A percentile compares a stretch with the other conserved stretches of the same genome.
Conservation (phyloP, 441 rosid species). For the Pelargonium myrrhifolium region DNA sequence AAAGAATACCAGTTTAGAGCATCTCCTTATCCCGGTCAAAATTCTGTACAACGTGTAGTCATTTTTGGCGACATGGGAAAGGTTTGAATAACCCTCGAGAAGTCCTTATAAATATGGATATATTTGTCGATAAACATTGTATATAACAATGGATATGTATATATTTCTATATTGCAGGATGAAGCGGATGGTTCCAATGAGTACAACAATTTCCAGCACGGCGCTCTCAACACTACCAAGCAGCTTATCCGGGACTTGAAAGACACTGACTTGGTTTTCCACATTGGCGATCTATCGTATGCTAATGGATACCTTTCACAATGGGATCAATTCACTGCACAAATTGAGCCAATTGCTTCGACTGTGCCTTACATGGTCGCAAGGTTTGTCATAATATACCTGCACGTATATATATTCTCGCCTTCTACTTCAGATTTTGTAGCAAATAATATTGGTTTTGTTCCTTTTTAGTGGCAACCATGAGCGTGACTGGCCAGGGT, state of each 20-base stretch:
- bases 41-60: slow-evolving; percentile 68
- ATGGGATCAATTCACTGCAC: slow-evolving; percentile 97
- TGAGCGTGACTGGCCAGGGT: slow-evolving; percentile 79
- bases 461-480: slow-evolving; percentile 61
- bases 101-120: too few species aligned
- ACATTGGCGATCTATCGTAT: slow-evolving; percentile 81
- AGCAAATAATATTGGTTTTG: neutral
- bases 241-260: slow-evolving; percentile 60
- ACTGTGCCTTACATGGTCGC: slow-evolving; percentile 75
- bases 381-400: slow-evolving; percentile 36
- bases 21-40: slow-evolving; percentile 85
- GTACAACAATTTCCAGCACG: slow-evolving; percentile 74
- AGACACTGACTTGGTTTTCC: slow-evolving; percentile 69
- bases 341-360: slow-evolving; percentile 79
- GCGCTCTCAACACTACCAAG: slow-evolving; percentile 76
- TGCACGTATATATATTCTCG: slow-evolving; percentile 11
- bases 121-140: too few species aligned
- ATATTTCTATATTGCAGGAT: slow-evolving; percentile 35
- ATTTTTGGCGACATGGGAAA: slow-evolving; percentile 94
- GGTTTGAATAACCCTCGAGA: slow-evolving; percentile 29
- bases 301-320: slow-evolving; percentile 88
- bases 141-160: too few species aligned
- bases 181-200: slow-evolving; percentile 94
- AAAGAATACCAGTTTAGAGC: slow-evolving; percentile 53
- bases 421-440: neutral